phyloP scores from a whole-genome alignment of 352 stramenopile species.

The Aphanomyces cochlioides region DNA sequence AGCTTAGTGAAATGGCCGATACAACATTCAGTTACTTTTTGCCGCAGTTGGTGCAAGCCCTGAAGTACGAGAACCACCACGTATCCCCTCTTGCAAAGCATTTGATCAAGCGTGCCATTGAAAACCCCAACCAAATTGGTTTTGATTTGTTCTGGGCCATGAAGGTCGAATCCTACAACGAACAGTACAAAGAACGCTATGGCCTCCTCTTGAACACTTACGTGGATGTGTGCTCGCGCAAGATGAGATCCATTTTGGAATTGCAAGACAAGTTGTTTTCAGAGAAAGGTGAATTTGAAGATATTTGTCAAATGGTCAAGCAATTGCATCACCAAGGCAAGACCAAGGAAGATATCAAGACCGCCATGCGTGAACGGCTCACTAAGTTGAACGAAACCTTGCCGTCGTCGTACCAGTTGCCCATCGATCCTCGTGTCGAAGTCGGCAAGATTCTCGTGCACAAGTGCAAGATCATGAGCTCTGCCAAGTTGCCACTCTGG shows the following conservation, averaged over 20 bases:
- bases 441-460: constrained; percentile 81
- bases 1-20: constrained; percentile 80
- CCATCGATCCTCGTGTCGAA: constrained; percentile 82
- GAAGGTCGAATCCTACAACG: constrained; percentile 85
- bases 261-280: constrained; percentile 85
- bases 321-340: constrained; percentile 36
- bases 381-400: constrained; percentile 77
- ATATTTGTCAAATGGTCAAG: constrained; percentile 70
- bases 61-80: constrained; percentile 89
- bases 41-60: constrained; percentile 82
- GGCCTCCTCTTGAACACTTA: constrained; percentile 82
- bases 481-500: constrained; percentile 85
- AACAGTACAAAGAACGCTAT: constrained; percentile 75
- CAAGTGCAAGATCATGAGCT: constrained; percentile 88
- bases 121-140: constrained; percentile 86
- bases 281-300: constrained; percentile 70
- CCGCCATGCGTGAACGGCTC: constrained; percentile 71
- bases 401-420: constrained; percentile 81
- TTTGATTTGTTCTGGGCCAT: constrained; percentile 89
- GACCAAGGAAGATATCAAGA: constrained; percentile 86
- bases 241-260: constrained; percentile 90
- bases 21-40: constrained; percentile 88
- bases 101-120: constrained; percentile 83
- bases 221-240: constrained; percentile 80
- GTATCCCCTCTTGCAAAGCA: constrained; percentile 68